Evolutionary conservation across 1,139 yeast genomes (phyloP).

Genomic region (Candida sp.): DNA sequence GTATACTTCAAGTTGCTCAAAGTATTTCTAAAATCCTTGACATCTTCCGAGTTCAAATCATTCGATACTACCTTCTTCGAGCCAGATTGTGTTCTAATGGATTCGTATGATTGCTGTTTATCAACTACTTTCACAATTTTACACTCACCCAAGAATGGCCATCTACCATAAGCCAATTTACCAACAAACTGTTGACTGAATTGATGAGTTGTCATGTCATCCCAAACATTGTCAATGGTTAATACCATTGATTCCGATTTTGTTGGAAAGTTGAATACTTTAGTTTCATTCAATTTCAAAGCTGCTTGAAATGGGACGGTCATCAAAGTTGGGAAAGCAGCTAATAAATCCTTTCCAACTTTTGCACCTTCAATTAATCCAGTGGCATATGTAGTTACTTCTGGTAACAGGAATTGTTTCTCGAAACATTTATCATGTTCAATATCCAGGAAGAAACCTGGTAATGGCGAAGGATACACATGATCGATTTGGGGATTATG

Average conservation of each 20-base stretch:
- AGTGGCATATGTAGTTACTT: slow-evolving; percentile 44
- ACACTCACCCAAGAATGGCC: slow-evolving; percentile 90
- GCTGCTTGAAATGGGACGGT: slow-evolving; percentile 58
- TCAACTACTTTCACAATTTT: slow-evolving; percentile 65
- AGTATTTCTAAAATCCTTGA: slow-evolving; percentile 35
- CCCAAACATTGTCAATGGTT: slow-evolving; percentile 50
- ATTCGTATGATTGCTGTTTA: slow-evolving; percentile 44
- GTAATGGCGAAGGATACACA: slow-evolving; percentile 73
- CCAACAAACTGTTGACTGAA: slow-evolving; percentile 60
- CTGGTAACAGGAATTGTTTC: slow-evolving; percentile 48
- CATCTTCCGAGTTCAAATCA: slow-evolving; percentile 38
- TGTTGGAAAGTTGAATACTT: slow-evolving; percentile 83
- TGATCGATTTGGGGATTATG: slow-evolving; percentile 76
- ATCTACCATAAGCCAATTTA: slow-evolving; percentile 66
- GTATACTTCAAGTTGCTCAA: slow-evolving; percentile 10
- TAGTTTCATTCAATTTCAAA: slow-evolving; percentile 60
- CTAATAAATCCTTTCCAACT: slow-evolving; percentile 65
- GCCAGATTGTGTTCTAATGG: slow-evolving; percentile 25
- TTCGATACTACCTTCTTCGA: slow-evolving; percentile 34
- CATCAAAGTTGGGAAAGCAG: slow-evolving; percentile 87
- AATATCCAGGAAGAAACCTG: slow-evolving; percentile 73
- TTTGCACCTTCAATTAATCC: slow-evolving; percentile 71
- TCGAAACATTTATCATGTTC: slow-evolving; percentile 79
- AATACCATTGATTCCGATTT: slow-evolving; percentile 80
- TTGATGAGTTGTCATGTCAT: slow-evolving; percentile 46